Evolutionary conservation across 257 asterid species (phyloP).

Genomic region (Solanum boliviense): DNA sequence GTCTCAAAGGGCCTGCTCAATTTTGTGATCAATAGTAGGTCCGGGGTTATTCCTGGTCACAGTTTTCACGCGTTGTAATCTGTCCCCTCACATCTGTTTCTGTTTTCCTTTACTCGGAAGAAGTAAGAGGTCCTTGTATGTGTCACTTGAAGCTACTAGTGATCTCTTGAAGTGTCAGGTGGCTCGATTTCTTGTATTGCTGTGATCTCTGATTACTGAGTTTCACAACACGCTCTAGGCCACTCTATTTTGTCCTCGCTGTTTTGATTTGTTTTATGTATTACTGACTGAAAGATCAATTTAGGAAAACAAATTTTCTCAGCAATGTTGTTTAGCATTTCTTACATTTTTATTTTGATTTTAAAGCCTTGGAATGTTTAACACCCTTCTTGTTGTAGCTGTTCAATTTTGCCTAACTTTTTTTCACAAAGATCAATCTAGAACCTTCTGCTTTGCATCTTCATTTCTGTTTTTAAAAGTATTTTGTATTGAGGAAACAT

Average conservation of each 20-base stretch:
- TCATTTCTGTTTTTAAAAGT: background rate
- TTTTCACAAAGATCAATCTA: background rate
- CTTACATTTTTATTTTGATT: background rate
- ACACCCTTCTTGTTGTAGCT: background rate
- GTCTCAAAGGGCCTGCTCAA: constrained; percentile 17
- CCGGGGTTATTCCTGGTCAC: constrained; percentile 9
- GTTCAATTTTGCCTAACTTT: background rate
- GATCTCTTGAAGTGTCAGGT: constrained; percentile 33
- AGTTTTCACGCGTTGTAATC: constrained; percentile 4
- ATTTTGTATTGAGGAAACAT: background rate
- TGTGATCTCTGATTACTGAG: constrained; percentile 20
- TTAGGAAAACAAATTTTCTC: constrained; percentile 21
- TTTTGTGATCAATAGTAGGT: constrained; percentile 20
- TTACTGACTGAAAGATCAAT: constrained; percentile 26
- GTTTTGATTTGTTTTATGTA: constrained; percentile 43
- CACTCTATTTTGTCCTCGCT: constrained; percentile 36
- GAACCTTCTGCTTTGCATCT: background rate
- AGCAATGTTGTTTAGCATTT: constrained; percentile 19
- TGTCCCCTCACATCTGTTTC: constrained; percentile 14
- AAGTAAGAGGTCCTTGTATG: constrained; percentile 27
- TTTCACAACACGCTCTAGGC: constrained; percentile 23
- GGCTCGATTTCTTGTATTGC: constrained; percentile 25
- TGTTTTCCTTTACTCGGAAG: constrained; percentile 29
- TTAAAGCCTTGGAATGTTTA: background rate
- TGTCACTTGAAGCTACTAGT: constrained; percentile 24